Evolutionary conservation across 208 protist genomes (phyloP).

Genomic region (Trypanosoma platydactyli): DNA sequence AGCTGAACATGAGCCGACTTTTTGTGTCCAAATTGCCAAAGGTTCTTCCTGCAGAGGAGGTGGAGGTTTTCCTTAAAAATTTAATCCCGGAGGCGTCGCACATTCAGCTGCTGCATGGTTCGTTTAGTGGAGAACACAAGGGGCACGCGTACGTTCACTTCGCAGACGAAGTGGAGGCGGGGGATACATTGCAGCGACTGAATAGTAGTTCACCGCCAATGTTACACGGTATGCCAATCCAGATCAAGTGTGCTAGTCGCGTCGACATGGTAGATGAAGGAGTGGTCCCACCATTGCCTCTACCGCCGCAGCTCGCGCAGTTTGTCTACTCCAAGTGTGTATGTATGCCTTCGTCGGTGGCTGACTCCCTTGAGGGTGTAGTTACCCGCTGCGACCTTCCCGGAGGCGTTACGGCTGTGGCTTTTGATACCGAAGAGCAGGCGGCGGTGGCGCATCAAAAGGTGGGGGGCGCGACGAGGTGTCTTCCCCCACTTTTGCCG

Average conservation of each 20-base stretch:
- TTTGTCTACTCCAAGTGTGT: conserved; percentile 13
- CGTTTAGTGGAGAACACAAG: conserved; percentile 32
- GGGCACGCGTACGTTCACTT: conserved; percentile 58
- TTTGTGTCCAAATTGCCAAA: conserved; percentile 54
- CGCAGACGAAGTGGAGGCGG: conserved; percentile 2
- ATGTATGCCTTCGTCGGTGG: conserved; percentile 1
- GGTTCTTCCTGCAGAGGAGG: conserved; percentile 16
- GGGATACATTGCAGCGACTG: conserved; percentile 15
- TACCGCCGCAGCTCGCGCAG: conserved; percentile 23
- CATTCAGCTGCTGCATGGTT: conserved; percentile 29
- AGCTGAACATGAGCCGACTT: conserved; percentile 27
- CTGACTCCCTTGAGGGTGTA: conserved; percentile 12
- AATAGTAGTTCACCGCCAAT: background rate
- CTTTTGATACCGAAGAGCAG: conserved; percentile 13
- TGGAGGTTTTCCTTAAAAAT: conserved; percentile 30
- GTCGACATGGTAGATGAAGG: background rate
- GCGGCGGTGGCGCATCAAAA: background rate
- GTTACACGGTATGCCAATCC: conserved; percentile 10
- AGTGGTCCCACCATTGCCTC: background rate
- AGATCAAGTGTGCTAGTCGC: conserved; percentile 14
- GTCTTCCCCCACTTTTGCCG: conserved; percentile 26
- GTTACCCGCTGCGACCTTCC: conserved; percentile 12
- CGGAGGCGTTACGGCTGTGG: conserved; percentile 8
- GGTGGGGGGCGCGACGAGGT: background rate
- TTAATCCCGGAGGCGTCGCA: conserved; percentile 30